Base-by-base conservation (phyloP, 352 stramenopile species). In the Thalassiosira livingstoniorum region DNA sequence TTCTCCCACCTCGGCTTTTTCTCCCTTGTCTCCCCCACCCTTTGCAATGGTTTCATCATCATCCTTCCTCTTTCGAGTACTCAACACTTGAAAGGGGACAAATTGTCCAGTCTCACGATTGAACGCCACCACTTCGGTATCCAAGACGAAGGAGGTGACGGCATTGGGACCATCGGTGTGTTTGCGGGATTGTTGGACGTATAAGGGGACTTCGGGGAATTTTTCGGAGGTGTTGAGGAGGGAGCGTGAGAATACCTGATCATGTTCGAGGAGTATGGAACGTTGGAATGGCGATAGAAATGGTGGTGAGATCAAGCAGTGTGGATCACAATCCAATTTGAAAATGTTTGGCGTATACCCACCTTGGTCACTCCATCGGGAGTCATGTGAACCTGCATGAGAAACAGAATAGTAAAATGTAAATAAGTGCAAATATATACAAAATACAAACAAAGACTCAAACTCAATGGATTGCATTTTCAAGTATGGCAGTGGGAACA, bases 31-130 rank as follows among this genome's bases (percentile, higher is more conserved):
- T n/a, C n/a, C n/a, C n/a, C n/a, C n/a, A n/a, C n/a, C n/a, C n/a
- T n/a, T n/a, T n/a, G n/a, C n/a, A n/a, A n/a, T n/a, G n/a, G n/a
- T n/a, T n/a, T n/a, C n/a, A n/a, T n/a, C n/a, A n/a, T n/a, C n/a
- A 67, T 95, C 92, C 39, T 94, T 95, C 71, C 99, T 99, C 63
- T 98, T 99, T 3, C 98, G 92, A 21, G 98, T 99, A 51, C 96
- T 99, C 4, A 99, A 89, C 23, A 99, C 90, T 92, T 99, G 98
- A 84, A 99, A 99, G 3, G 98, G 98, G 34, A 99, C 94, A 2
- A 99, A 93, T 75, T 98, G 97, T 64, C 96, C 96, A 4, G 93
- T 98, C n/a, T 96, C 94, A 43, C 94, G 91, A 91, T 99, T 97
- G 78, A 98, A 98, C 1, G 98, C 98, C 29, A 99, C 98, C n/a